phyloP scores from a whole-genome alignment of 768 basidiomycete species.

The Lactarius sp. region DNA sequence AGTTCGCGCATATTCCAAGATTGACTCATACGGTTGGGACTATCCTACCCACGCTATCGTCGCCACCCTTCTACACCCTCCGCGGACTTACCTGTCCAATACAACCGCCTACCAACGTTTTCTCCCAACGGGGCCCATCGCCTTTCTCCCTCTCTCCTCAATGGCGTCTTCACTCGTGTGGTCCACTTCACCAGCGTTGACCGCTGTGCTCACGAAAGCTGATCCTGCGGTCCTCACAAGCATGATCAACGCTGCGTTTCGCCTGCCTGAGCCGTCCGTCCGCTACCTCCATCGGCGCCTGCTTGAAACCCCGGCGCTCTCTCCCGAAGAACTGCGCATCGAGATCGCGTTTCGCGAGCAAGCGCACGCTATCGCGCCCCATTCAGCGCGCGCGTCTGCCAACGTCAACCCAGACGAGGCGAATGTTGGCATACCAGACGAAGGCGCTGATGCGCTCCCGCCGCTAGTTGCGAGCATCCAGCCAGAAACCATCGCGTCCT shows the following conservation, averaged over 20 bases:
- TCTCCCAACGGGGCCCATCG: conserved; percentile 91
- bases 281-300: conserved; percentile 60
- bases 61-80: conserved; percentile 74
- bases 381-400: conserved; percentile 59
- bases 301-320: conserved; percentile 50
- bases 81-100: conserved; percentile 57
- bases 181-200: conserved; percentile 79
- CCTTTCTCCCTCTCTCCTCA: conserved; percentile 83
- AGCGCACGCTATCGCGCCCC: conserved; percentile 58
- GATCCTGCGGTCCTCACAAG: conserved; percentile 56
- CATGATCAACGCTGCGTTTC: conserved; percentile 91
- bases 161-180: conserved; percentile 87
- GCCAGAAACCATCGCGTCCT: conserved; percentile 72
- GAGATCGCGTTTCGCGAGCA: conserved; percentile 72
- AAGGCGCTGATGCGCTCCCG: conserved; percentile 60
- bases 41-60: conserved; percentile 90
- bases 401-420: conserved; percentile 29
- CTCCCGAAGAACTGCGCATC: conserved; percentile 44
- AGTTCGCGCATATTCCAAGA: conserved; percentile 80
- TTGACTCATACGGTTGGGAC: conserved; percentile 85
- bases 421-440: conserved; percentile 51
- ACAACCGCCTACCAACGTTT: conserved; percentile 91
- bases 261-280: conserved; percentile 71
- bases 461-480: conserved; percentile 72
- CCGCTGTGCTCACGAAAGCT: conserved; percentile 61